Evolutionary conservation across 2,329 filamentous ascomycete species (phyloP).

Genomic region (Clonostachys rosea): DNA sequence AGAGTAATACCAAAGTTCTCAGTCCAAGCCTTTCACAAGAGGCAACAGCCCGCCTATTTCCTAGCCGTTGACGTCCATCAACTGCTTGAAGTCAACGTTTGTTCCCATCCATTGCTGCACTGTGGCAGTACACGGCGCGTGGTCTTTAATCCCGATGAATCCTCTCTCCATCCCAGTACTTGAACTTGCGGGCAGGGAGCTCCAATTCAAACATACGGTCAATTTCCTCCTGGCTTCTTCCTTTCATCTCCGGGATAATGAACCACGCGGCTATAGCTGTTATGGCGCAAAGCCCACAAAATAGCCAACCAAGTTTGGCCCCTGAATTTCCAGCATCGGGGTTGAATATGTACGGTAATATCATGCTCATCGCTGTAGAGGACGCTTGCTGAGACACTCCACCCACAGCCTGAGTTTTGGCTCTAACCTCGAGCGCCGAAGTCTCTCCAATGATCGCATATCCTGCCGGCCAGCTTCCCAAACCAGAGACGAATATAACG

Average conservation of each 20-base stretch:
- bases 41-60: too few relatives aligned
- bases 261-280: slow-evolving; percentile 27
- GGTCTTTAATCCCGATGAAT: too few relatives aligned
- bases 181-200: slow-evolving; percentile 2
- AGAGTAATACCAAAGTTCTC: too few relatives aligned
- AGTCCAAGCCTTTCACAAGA: too few relatives aligned
- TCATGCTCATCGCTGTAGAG: slow-evolving; percentile 17
- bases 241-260: slow-evolving; percentile 43
- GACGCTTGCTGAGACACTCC: slow-evolving; percentile 30
- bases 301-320: slow-evolving; percentile 33
- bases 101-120: too few relatives aligned
- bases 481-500: slow-evolving; percentile 27
- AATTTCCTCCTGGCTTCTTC: slow-evolving; percentile 35
- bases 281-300: slow-evolving; percentile 20
- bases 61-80: too few relatives aligned
- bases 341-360: slow-evolving; percentile 19
- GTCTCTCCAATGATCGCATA: slow-evolving; percentile 29
- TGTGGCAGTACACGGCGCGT: too few relatives aligned
- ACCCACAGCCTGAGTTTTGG: slow-evolving; percentile 26
- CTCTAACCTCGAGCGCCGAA: slow-evolving; percentile 11
- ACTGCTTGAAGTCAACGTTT: too few relatives aligned
- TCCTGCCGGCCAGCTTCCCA: slow-evolving; percentile 34
- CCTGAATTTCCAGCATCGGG: slow-evolving; percentile 24
- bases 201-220: slow-evolving; percentile 25
- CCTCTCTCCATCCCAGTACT: neutral